These are phyloP conservation scores for Cladosporium sp. DNA, from an alignment of 2,329 filamentous ascomycete genomes.

Conservation along the genomic window DNA sequence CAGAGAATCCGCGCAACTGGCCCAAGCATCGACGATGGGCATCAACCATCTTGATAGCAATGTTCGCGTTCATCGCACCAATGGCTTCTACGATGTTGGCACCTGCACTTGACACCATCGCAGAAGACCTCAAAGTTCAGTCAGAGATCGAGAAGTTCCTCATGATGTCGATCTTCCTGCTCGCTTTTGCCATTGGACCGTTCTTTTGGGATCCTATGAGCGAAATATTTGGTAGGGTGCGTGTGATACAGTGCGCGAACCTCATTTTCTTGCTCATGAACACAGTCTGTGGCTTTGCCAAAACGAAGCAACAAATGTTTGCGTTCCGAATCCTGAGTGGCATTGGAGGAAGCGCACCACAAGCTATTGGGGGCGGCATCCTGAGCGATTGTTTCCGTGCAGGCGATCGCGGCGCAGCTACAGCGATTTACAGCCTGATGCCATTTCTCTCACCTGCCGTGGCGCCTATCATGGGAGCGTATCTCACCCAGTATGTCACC, in stretches of 20 bases:
- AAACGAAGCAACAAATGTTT: constrained; percentile 28
- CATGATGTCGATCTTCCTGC: constrained; percentile 31
- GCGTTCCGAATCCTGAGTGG: constrained; percentile 30
- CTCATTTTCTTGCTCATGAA: constrained; percentile 31
- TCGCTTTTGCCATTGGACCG: constrained; percentile 29
- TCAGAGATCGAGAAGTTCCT: constrained; percentile 23
- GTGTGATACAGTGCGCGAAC: constrained; percentile 29
- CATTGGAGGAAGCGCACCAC: constrained; percentile 30
- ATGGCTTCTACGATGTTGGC: constrained; percentile 33
- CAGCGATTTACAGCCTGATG: constrained; percentile 28
- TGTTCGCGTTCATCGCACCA: constrained; percentile 31
- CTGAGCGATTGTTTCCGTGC: constrained; percentile 27
- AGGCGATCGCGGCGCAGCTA: constrained; percentile 27
- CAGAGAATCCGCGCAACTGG: constrained; percentile 42
- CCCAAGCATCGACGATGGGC: constrained; percentile 38
- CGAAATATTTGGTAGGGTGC: constrained; percentile 29
- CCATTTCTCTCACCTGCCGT: constrained; percentile 28
- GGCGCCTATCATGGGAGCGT: constrained; percentile 61
- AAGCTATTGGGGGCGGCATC: constrained; percentile 28
- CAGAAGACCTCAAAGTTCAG: constrained; percentile 23
- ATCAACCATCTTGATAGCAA: constrained; percentile 36
- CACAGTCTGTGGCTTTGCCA: constrained; percentile 29
- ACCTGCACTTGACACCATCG: constrained; percentile 25
- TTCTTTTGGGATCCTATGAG: constrained; percentile 28
- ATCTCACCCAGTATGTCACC: constrained; percentile 56